These are phyloP conservation scores for Agaricus blazei DNA, from an alignment of 768 basidiomycete species.

Conservation along the genomic window DNA sequence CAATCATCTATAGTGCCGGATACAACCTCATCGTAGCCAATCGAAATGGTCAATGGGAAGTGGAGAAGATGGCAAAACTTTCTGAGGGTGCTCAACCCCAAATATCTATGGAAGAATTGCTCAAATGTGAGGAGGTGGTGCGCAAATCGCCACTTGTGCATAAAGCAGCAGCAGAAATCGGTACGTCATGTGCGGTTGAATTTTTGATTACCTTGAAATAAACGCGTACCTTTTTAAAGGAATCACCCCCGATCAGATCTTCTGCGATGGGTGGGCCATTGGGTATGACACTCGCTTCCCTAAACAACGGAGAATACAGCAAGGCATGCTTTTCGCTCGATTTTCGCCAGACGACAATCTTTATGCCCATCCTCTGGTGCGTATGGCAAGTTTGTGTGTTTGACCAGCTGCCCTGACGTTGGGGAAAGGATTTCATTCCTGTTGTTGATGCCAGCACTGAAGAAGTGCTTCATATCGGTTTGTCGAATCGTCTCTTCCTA, in stretches of 20 bases:
- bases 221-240: conserved; percentile 33
- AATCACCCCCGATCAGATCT: conserved; percentile 64
- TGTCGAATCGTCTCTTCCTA: neutral
- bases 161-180: conserved; percentile 74
- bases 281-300: conserved; percentile 90
- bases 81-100: conserved; percentile 73
- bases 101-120: conserved; percentile 79
- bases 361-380: conserved; percentile 84
- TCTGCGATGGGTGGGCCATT: conserved; percentile 86
- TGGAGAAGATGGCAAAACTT: conserved; percentile 54
- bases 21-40: conserved; percentile 59
- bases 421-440: conserved; percentile 62
- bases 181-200: conserved; percentile 25
- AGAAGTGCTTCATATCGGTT: conserved; percentile 74
- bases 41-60: conserved; percentile 49
- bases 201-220: neutral
- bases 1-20: conserved; percentile 22
- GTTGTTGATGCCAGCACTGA: conserved; percentile 66
- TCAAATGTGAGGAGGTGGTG: conserved; percentile 68
- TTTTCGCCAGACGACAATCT: conserved; percentile 77
- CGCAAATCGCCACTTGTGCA: conserved; percentile 61
- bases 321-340: conserved; percentile 75
- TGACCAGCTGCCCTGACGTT: conserved; percentile 9
- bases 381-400: conserved; percentile 1
- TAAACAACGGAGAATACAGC: conserved; percentile 61